Evolutionary conservation across 75 land plant genomes (phyloP), one percentile per base, ranked within the genome.

Genomic region (Cryptomeria japonica): DNA sequence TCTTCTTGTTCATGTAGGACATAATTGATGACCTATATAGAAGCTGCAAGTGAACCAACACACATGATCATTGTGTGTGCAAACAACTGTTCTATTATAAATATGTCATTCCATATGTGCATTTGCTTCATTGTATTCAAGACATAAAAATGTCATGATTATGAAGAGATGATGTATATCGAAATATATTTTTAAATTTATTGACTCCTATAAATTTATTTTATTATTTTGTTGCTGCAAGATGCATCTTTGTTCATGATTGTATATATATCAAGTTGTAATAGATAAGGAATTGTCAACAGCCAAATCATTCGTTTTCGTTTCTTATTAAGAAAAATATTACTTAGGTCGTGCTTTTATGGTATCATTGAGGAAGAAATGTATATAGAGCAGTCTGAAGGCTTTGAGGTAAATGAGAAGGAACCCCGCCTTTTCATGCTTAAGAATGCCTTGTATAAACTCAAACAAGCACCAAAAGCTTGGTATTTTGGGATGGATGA

Each of bases 11-110:
- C 15, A 49, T 87, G 75, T 46, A 89, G 90, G 88, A 83, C 41
- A 56, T 64, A 16, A 47, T 89, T 87, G 90, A 89, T 72, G 80
- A 82, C 49, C 87, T 89, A 2, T 89, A 89, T 76, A 41, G 55
- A 37, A 87, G 78, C 38, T 84, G 47, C 37, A 89, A 87, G 42
- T 88, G 72, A 89, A 38, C 18, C 19, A 82, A 84, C 44, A 76
- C 77, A 28, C 38, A 37, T 34, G 82, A 79, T 41, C 44, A 38
- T 34, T 38, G 0, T 79, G 80, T 77, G 11, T 39, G 46, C 46
- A 82, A 41, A 80, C n/a, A 13, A 51, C 55, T 15, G 14, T 19
- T 44, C 14, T 82, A 14, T 38, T 25, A 44, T 25, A 41, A 10
- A 25, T 13, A 82, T 38, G 10, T 47, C 47, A 80, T 80, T 42